These are phyloP conservation scores for Solanum chilense DNA, from an alignment of 257 asterid species.

Conservation along the genomic window DNA sequence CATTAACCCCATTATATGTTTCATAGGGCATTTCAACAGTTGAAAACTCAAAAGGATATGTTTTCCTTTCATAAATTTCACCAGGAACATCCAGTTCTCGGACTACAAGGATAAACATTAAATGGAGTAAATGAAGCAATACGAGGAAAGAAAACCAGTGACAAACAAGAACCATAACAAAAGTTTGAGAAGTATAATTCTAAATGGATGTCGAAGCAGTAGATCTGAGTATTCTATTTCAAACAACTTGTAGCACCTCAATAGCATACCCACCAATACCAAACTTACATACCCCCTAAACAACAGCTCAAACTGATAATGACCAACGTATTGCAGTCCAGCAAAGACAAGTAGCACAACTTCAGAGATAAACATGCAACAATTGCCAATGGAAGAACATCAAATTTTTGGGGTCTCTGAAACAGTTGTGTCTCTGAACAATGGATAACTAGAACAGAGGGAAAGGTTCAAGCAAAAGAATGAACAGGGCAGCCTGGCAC, in stretches of 20 bases:
- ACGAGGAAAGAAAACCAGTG: neutral
- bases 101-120: conserved; percentile 25
- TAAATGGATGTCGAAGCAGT: neutral
- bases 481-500: neutral
- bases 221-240: neutral
- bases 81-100: conserved; percentile 95
- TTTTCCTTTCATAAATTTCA: conserved; percentile 85
- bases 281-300: neutral
- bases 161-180: neutral
- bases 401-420: neutral
- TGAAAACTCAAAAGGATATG: conserved; percentile 94
- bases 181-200: neutral
- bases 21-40: conserved; percentile 99
- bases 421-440: neutral
- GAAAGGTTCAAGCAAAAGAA: neutral
- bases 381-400: neutral
- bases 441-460: neutral
- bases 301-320: neutral
- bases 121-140: neutral
- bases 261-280: neutral
- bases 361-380: neutral
- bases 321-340: neutral
- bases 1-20: conserved; percentile 87
- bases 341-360: neutral
- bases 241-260: neutral